Conservation (phyloP, 306 rosid genomes). For the Fragaria iinumae region DNA sequence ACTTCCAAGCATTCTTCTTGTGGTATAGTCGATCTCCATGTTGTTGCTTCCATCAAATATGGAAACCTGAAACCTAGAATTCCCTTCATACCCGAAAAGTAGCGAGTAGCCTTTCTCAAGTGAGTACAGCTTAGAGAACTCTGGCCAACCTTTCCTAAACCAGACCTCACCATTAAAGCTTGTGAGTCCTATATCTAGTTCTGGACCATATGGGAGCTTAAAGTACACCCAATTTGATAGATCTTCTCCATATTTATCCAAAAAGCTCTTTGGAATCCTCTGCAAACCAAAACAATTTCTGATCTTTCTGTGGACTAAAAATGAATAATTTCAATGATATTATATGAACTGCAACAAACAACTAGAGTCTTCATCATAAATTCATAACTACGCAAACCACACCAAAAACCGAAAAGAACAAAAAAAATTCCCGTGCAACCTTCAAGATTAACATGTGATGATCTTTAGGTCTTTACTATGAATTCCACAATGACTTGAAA, state of each 20-base stretch:
- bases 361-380: background rate
- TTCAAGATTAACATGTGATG: background rate
- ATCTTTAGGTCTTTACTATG: background rate
- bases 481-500: background rate
- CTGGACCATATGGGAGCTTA: slow-evolving; percentile 5
- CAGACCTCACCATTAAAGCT: slow-evolving; percentile 3
- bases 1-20: background rate
- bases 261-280: slow-evolving; percentile 14
- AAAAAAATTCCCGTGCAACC: background rate
- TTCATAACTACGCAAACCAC: background rate
- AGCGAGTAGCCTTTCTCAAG: background rate
- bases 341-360: background rate
- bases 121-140: slow-evolving; percentile 12
- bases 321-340: background rate
- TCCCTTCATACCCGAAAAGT: slow-evolving; percentile 17
- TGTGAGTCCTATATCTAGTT: slow-evolving; percentile 13
- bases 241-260: background rate
- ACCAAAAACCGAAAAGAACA: background rate
- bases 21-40: slow-evolving; percentile 25
- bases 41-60: slow-evolving; percentile 24
- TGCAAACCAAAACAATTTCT: background rate
- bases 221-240: background rate
- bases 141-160: slow-evolving; percentile 28
- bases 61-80: slow-evolving; percentile 20
- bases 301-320: background rate